Evolutionary conservation across 139 green algal species (phyloP), one percentile per base, ranked within the genome.

Genomic region (Pseudopediastrum boryanum): DNA sequence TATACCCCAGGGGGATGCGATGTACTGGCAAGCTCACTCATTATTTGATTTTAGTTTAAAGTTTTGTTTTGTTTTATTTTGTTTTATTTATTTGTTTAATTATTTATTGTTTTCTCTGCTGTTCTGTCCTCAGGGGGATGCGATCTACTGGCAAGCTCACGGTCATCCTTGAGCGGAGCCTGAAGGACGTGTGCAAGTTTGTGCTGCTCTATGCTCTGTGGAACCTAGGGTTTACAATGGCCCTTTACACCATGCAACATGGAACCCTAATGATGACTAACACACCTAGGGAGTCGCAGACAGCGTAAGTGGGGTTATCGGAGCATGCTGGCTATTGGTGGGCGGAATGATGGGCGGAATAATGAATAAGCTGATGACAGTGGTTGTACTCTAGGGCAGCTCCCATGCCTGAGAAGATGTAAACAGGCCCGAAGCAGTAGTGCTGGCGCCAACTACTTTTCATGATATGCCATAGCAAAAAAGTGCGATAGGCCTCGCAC

Each of bases 201-300:
- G 63, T 75, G 29, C 36, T 42, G 56, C 74, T 80, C 4, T 91
- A 81, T 78, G 51, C 86, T 16, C 41, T 88, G 46, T 67, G 78
- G 62, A 84, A 91, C 66, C 71, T 91, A 31, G 84, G 82, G 50
- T 91, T 87, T 77, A 82, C 87, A 5, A 69, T 91, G 2, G 87
- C 87, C n/a, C 88, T 91, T 71, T 89, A 80, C 83, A 81, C 85
- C 0, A 69, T 87, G 39, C 36, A 78, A 12, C 77, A 77, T 8
- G 84, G 84, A 25, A 70, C 67, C 10, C 58, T 67, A 25, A 39
- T 39, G 25, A 25, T 31, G 25, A 67, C 58, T 13, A 27, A 67
- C 58, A 67, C 58, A n/a, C 58, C 48, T n/a, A n/a, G n/a, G n/a
- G n/a, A n/a, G n/a, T n/a, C n/a, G n/a, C n/a, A n/a, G n/a, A n/a